A percentile compares a stretch with the other conserved stretches of the same genome.
phyloP scores from a whole-genome alignment of 2,329 filamentous ascomycete genomes.

The Botryotinia calthae region DNA sequence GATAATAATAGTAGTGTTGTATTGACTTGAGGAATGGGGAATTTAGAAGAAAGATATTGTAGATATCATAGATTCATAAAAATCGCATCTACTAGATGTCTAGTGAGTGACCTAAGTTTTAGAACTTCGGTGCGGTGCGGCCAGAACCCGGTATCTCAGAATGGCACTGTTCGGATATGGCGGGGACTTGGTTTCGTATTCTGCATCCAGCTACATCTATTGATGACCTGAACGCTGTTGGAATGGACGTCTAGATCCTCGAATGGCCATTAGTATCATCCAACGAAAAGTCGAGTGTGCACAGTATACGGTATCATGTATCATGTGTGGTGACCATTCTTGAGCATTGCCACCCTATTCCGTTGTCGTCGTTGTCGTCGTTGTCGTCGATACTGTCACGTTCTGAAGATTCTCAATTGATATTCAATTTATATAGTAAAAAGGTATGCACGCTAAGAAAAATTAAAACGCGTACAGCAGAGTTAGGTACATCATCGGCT shows the following conservation, averaged over 20 bases:
- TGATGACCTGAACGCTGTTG: background rate
- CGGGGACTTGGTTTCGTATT: background rate
- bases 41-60: background rate
- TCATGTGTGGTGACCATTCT: background rate
- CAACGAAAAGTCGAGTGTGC: background rate
- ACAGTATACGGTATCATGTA: background rate
- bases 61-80: background rate
- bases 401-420: background rate
- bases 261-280: background rate
- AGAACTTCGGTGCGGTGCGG: background rate
- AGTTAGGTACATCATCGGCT: background rate
- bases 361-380: background rate
- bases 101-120: background rate
- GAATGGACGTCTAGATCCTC: background rate
- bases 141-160: constrained; percentile 1
- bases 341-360: background rate
- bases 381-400: background rate
- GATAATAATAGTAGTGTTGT: background rate
- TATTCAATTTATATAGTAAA: background rate
- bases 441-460: background rate
- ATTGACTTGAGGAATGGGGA: background rate
- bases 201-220: background rate
- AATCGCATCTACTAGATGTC: background rate
- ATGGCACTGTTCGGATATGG: background rate
- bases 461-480: background rate